Percentiles rank a stretch among this genome's conserved stretches.
phyloP scores from a whole-genome alignment of 2,329 filamentous ascomycete genomes.

The Zymoseptoria tritici region DNA sequence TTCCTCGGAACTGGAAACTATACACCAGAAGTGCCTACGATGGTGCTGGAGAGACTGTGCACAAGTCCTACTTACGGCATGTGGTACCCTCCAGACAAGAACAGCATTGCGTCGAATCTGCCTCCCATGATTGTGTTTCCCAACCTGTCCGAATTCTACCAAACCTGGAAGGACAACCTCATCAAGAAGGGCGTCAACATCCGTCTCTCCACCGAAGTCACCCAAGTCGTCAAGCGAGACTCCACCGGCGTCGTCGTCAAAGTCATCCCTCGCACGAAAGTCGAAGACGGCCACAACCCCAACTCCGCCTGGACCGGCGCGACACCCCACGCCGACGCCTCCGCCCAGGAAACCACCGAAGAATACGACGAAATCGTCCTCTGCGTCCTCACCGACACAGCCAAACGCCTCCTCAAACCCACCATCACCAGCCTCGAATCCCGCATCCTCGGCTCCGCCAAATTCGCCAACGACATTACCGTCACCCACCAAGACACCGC shows the following conservation, averaged over 20 bases:
- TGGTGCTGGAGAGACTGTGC: constrained; percentile 51
- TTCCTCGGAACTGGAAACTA: constrained; percentile 71
- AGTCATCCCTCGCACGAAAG: constrained; percentile 37
- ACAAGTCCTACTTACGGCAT: constrained; percentile 51
- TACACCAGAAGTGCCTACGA: constrained; percentile 61
- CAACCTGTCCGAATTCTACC: constrained; percentile 55
- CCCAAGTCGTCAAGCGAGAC: constrained; percentile 45
- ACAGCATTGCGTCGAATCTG: constrained; percentile 42
- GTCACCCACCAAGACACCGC: constrained; percentile 58
- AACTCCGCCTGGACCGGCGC: constrained; percentile 36
- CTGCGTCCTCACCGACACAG: constrained; percentile 52
- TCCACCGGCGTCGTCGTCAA: constrained; percentile 46
- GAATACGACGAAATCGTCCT: constrained; percentile 60
- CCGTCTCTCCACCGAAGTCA: constrained; percentile 50
- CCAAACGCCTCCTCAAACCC: constrained; percentile 51
- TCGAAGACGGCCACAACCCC: constrained; percentile 37
- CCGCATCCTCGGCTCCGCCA: constrained; percentile 62
- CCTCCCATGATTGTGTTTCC: constrained; percentile 57
- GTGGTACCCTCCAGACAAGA: constrained; percentile 49
- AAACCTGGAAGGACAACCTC: constrained; percentile 50
- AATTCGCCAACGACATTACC: constrained; percentile 63
- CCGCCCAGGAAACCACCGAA: constrained; percentile 39
- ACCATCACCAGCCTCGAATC: constrained; percentile 56
- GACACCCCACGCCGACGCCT: constrained; percentile 33
- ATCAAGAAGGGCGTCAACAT: constrained; percentile 50